Evolutionary conservation across 257 asterid species (phyloP).

Genomic region (Coffea canephora): DNA sequence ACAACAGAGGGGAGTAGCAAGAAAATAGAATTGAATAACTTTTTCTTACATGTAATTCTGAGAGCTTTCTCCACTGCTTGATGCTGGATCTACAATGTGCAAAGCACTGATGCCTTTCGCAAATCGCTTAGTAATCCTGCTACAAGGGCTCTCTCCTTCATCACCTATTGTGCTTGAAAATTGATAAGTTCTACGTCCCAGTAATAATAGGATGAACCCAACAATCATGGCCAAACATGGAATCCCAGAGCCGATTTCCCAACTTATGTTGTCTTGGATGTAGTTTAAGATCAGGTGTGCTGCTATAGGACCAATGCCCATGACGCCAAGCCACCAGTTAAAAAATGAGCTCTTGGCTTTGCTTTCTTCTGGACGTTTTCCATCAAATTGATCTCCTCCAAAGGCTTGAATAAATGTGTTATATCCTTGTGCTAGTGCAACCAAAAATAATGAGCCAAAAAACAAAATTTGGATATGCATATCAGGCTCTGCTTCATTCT

Average conservation of each 20-base stretch:
- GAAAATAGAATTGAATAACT: too few species aligned
- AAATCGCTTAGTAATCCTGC: not conserved
- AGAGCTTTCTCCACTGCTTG: not conserved
- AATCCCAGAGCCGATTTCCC: slow-evolving; percentile 39
- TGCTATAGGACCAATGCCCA: slow-evolving; percentile 16
- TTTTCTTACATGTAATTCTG: not conserved
- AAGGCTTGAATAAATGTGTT: slow-evolving; percentile 42
- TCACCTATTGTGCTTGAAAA: slow-evolving; percentile 10
- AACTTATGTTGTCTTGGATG: slow-evolving; percentile 34
- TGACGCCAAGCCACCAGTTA: slow-evolving; percentile 44
- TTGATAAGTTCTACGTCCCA: slow-evolving; percentile 31
- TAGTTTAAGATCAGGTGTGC: slow-evolving; percentile 27
- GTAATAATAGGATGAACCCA: slow-evolving; percentile 25
- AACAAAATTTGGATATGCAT: slow-evolving; percentile 19
- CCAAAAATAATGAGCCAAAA: slow-evolving; percentile 33
- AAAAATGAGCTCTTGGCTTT: slow-evolving; percentile 44
- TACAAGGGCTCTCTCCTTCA: slow-evolving; percentile 13
- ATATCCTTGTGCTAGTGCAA: slow-evolving; percentile 37
- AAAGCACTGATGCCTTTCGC: not conserved
- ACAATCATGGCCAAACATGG: slow-evolving; percentile 35
- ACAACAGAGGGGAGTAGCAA: too few species aligned
- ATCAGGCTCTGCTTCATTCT: not conserved
- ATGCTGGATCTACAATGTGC: not conserved
- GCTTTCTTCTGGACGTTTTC: slow-evolving; percentile 26
- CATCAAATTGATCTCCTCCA: slow-evolving; percentile 51